phyloP scores from a whole-genome alignment of 75 land plant genomes.

The Selaginella tamariscina region DNA sequence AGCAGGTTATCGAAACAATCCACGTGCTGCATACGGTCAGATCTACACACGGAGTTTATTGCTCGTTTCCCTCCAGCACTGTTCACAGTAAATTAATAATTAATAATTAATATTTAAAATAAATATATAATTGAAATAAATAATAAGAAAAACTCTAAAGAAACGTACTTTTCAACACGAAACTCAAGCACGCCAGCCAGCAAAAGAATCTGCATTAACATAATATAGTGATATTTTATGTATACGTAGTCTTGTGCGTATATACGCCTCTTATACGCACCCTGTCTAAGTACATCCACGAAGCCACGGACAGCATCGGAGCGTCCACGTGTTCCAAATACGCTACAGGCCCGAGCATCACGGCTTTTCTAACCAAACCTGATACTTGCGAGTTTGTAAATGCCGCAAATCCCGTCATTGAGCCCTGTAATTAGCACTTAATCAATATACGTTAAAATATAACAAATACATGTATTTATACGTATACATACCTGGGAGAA shows the following conservation, averaged over 20 bases:
- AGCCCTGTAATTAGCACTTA: conserved; percentile 48
- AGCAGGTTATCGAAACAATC: conserved; percentile 12
- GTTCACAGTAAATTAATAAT: neutral
- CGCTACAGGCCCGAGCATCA: conserved; percentile 55
- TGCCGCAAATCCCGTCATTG: conserved; percentile 49
- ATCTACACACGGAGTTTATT: conserved; percentile 14
- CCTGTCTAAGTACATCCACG: conserved; percentile 36
- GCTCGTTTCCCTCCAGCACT: conserved; percentile 22
- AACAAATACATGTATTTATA: neutral
- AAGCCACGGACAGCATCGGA: conserved; percentile 30
- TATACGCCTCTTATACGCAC: conserved; percentile 19
- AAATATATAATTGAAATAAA: neutral
- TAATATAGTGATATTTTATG: neutral
- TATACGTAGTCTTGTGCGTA: neutral
- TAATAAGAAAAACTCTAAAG: neutral
- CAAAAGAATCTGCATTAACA: conserved; percentile 14
- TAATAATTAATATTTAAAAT: neutral
- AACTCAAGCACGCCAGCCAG: conserved; percentile 20
- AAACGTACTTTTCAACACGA: conserved; percentile 15
- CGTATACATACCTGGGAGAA: conserved; percentile 27
- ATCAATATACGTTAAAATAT: neutral
- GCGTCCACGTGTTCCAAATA: conserved; percentile 42
- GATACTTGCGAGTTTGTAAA: conserved; percentile 31
- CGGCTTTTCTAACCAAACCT: conserved; percentile 43
- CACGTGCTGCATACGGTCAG: neutral